Evolutionary conservation across 139 green algal species (phyloP), one percentile per base, ranked within the genome.

Genomic region (Chlorella sorokiniana): DNA sequence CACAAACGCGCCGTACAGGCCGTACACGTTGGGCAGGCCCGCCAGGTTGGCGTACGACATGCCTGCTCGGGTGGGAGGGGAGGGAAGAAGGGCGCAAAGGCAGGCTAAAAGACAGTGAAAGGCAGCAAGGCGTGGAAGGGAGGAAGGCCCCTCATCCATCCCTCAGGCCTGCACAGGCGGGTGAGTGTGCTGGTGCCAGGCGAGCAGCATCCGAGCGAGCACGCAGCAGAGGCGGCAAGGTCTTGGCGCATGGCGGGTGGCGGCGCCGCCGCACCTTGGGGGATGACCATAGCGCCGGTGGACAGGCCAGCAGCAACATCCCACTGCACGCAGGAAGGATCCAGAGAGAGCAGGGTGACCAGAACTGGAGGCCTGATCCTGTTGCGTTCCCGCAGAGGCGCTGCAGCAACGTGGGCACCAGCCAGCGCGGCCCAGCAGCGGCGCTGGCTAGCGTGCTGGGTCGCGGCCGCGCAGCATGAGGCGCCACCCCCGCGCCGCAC

Each of bases 1-100:
- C 20, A 96, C 80, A 85, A 96, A 97, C 4, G 91, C 91, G 22
- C 91, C 91, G 81, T 98, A 98, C 56, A 98, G 91, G n/a, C 95
- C 95, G 75, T 93, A 97, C 33, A 92, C 89, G 3, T 87, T 68
- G 0, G 92, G 93, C 69, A 95, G 81, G 59, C 91, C 91, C 0
- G 93, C 93, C 61, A 94, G 77, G 37, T 87, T 90, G 51, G 93
- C 93, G 72, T 95, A 96, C 3, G 84, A 91, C 89, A 96, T 90
- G 37, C 83, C 83, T 38, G 78, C 63, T 14, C 4, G 63, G 10
- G 4, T 14, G 3, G 31, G 1, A 90, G 91, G 18, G 63, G 5
- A 7, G 1, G 33, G 7, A 6, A 70, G 33, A 22, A 4, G 7
- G 6, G 52, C 10, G 45, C 10, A 14, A 54, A 14, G 45, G 45